Percentiles rank a stretch among this genome's conserved stretches.
These are phyloP conservation scores for Marchantia polymorpha DNA, from an alignment of 225 moss, liverwort and hornwort species.

Conservation along the genomic window DNA sequence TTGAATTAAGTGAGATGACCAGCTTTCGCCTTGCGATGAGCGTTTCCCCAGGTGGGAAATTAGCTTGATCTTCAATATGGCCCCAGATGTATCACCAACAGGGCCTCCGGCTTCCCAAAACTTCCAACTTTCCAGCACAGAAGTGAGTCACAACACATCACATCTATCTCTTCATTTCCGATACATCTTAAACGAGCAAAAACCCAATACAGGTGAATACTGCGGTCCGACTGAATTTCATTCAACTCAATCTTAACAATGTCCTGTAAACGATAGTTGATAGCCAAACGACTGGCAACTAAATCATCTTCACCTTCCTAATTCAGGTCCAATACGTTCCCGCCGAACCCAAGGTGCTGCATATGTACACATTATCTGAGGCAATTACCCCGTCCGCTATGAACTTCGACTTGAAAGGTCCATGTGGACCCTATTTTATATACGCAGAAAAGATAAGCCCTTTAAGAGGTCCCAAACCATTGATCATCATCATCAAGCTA, in stretches of 20 bases:
- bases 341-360: background rate
- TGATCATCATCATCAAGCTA: background rate
- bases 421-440: background rate
- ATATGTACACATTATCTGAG: constrained; percentile 2
- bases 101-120: no score
- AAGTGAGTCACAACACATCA: no score
- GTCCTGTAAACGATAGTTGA: background rate
- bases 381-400: constrained; percentile 5
- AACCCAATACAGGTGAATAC: background rate
- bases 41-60: no score
- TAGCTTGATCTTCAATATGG: no score
- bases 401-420: background rate
- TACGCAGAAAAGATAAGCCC: background rate
- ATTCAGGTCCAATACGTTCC: background rate
- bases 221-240: background rate
- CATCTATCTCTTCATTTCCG: no score
- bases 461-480: background rate
- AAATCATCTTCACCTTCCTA: background rate
- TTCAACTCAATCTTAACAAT: background rate
- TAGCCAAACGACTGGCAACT: background rate
- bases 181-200: no score
- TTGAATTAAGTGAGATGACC: no score
- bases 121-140: no score
- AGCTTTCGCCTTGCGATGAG: no score
- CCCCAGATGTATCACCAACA: no score